A percentile compares a stretch with the other conserved stretches of the same genome.
These are phyloP conservation scores for Cnidoscolus chayamansa DNA, from an alignment of 441 rosid genomes.

Conservation along the genomic window DNA sequence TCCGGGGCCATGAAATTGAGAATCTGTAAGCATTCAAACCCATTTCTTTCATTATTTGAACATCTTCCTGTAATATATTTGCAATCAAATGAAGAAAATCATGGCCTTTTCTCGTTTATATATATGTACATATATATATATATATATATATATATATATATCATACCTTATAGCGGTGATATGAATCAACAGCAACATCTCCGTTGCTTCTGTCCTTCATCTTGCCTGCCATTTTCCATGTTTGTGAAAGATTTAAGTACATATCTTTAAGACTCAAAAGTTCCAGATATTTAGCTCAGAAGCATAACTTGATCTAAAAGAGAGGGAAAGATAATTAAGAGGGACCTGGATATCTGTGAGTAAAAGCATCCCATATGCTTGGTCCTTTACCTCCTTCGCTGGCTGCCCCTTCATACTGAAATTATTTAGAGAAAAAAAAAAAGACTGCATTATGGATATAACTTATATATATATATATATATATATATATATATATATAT, in stretches of 20 bases:
- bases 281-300: too few species aligned
- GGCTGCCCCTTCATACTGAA: conserved; percentile 68
- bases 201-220: conserved; percentile 46
- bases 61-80: conserved; percentile 35
- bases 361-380: conserved; percentile 60
- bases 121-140: too few species aligned
- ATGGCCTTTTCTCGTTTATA: too few species aligned
- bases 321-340: not conserved
- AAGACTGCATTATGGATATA: not conserved
- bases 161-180: conserved; percentile 48
- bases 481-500: too few species aligned
- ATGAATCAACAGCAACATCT: conserved; percentile 45
- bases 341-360: conserved; percentile 45
- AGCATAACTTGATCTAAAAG: too few species aligned
- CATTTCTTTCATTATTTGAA: conserved; percentile 44
- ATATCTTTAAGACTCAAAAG: not conserved
- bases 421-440: too few species aligned
- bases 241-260: not conserved
- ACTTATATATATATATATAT: not conserved
- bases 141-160: too few species aligned
- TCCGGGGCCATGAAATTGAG: conserved; percentile 82
- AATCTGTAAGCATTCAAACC: conserved; percentile 63
- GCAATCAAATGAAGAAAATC: too few species aligned
- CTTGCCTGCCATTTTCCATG: conserved; percentile 23
- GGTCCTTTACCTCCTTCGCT: conserved; percentile 47